Conservation (phyloP, 2,329 filamentous ascomycete genomes). For the Arthrobotrys iridis region DNA sequence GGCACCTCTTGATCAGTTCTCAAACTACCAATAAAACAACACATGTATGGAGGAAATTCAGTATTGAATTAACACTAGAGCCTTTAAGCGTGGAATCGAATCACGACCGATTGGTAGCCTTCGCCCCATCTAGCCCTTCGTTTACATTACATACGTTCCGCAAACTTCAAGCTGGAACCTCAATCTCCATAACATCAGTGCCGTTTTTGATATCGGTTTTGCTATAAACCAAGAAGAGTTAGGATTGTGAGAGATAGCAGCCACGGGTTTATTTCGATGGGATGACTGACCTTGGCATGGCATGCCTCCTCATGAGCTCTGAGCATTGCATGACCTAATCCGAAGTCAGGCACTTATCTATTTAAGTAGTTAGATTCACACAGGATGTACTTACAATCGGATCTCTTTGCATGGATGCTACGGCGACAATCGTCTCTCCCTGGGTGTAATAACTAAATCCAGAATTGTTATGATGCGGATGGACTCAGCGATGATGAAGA, state of each 20-base stretch:
- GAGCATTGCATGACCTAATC: conserved; percentile 37
- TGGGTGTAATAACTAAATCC: conserved; percentile 40
- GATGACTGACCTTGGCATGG: conserved; percentile 38
- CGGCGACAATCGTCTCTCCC: conserved; percentile 76
- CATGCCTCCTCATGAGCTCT: conserved; percentile 45
- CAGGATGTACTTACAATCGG: conserved; percentile 68
- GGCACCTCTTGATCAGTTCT: not conserved
- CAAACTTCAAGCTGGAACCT: conserved; percentile 22
- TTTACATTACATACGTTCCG: no score
- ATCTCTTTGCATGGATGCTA: conserved; percentile 90
- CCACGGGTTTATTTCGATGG: not conserved
- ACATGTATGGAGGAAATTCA: not conserved
- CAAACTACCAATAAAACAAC: not conserved
- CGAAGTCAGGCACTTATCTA: not conserved
- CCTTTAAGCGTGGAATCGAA: no score
- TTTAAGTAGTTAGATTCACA: no score
- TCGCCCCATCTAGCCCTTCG: no score
- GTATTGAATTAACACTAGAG: no score
- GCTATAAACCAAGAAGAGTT: conserved; percentile 2
- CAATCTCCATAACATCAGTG: conserved; percentile 26
- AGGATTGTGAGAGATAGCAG: no score
- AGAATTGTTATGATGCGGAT: not conserved
- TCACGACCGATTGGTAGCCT: no score
- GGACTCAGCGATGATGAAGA: not conserved
- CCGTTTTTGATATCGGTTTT: conserved; percentile 39